Percentiles rank a stretch among this genome's conserved stretches.
Conservation (phyloP, 768 basidiomycete species). For the Dictyophora rubrovolvata region DNA sequence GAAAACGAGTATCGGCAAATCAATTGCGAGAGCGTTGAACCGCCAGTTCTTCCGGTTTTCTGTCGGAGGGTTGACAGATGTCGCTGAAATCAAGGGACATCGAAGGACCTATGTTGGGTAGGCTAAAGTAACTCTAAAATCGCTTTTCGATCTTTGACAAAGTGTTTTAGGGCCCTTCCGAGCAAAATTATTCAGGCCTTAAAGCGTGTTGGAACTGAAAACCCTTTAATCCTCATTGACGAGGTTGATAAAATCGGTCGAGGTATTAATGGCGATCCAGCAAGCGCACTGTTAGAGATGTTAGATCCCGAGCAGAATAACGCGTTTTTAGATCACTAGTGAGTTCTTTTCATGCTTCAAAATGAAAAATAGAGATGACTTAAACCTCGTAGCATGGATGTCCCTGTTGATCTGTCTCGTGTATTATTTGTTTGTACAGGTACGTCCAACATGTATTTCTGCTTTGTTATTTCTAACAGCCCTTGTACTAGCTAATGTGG, state of each 20-base stretch:
- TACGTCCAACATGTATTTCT: constrained; percentile 17
- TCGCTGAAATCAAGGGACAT: constrained; percentile 98
- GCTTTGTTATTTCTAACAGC: not conserved
- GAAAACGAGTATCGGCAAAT: constrained; percentile 94
- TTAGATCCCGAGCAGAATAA: constrained; percentile 92
- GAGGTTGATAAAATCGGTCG: constrained; percentile 94
- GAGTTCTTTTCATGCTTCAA: constrained; percentile 22
- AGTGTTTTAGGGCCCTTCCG: constrained; percentile 59
- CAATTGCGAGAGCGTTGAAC: constrained; percentile 82
- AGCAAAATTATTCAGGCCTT: constrained; percentile 93
- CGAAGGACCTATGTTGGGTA: constrained; percentile 92
- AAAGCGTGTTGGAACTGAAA: constrained; percentile 88
- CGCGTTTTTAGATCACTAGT: constrained; percentile 93
- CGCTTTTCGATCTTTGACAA: constrained; percentile 1
- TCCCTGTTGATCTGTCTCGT: constrained; percentile 90
- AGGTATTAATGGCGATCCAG: constrained; percentile 86
- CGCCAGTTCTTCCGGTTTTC: constrained; percentile 95
- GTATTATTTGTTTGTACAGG: constrained; percentile 96
- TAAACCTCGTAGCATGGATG: constrained; percentile 63
- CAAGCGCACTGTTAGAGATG: constrained; percentile 87
- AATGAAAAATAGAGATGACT: constrained; percentile 9
- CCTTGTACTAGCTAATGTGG: constrained; percentile 55
- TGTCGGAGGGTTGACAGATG: constrained; percentile 93
- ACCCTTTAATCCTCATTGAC: constrained; percentile 88
- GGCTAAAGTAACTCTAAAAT: constrained; percentile 17